Evolutionary conservation across 306 rosid species (phyloP).

Genomic region (Cucurbita ficifolia): DNA sequence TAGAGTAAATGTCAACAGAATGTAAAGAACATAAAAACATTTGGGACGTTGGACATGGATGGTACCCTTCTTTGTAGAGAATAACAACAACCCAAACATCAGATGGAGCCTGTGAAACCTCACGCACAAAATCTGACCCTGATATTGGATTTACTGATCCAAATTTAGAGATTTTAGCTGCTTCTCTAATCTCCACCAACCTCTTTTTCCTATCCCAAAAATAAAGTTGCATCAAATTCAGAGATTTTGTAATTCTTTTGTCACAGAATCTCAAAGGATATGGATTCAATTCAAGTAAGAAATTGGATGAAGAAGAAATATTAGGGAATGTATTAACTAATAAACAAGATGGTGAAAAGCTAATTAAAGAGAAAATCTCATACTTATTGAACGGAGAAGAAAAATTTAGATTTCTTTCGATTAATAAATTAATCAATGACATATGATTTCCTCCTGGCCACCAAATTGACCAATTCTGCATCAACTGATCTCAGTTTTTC

Average conservation of each 20-base stretch:
- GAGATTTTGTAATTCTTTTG: not conserved
- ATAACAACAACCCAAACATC: conserved; percentile 97
- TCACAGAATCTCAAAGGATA: not conserved
- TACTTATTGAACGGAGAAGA: not conserved
- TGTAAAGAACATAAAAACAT: not conserved
- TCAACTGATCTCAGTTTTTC: not conserved
- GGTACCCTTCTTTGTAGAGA: conserved; percentile 88
- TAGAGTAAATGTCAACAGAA: not conserved
- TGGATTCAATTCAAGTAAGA: not conserved
- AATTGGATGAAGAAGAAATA: not conserved
- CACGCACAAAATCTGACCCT: conserved; percentile 91
- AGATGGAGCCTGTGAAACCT: conserved; percentile 91
- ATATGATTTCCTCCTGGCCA: not conserved
- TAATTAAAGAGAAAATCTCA: too few species aligned
- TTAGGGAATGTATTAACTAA: not conserved
- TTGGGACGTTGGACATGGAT: not conserved
- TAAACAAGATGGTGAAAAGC: not conserved
- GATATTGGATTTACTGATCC: conserved; percentile 80
- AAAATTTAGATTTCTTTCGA: not conserved
- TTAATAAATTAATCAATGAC: not conserved
- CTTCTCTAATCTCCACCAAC: conserved; percentile 72
- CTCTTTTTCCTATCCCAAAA: conserved; percentile 70
- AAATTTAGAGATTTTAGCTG: conserved; percentile 58
- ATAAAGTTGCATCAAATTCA: not conserved
- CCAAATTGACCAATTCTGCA: not conserved